Conservation (phyloP, 495 filamentous ascomycete species). For the Penicillium manginii region DNA sequence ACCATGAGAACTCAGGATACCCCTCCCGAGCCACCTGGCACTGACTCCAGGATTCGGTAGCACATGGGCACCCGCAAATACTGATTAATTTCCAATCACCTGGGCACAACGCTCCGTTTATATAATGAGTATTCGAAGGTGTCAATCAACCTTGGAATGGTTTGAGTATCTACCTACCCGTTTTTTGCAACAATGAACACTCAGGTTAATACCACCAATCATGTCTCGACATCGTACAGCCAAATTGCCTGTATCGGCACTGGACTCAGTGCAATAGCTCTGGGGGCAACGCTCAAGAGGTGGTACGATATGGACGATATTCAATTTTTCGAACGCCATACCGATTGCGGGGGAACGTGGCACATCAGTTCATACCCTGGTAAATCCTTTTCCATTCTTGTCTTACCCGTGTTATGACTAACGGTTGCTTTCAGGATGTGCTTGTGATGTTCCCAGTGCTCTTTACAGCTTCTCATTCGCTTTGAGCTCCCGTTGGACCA, state of each 20-base stretch:
- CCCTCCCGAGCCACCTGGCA: too few species aligned
- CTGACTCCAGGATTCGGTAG: too few species aligned
- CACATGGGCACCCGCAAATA: too few species aligned
- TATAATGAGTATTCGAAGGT: too few species aligned
- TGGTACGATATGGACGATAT: conserved; percentile 36
- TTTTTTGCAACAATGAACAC: too few species aligned
- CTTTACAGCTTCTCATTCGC: conserved; percentile 52
- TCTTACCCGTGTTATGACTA: background rate
- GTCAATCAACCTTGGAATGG: too few species aligned
- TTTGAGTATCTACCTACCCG: too few species aligned
- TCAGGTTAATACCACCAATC: too few species aligned
- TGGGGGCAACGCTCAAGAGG: conserved; percentile 34
- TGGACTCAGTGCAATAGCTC: conserved; percentile 27
- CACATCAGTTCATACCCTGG: conserved; percentile 35
- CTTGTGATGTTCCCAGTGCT: background rate
- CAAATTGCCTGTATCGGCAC: conserved; percentile 30
- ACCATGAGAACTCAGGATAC: too few species aligned
- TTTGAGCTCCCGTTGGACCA: conserved; percentile 48
- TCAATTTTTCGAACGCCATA: conserved; percentile 33
- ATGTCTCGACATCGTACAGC: background rate
- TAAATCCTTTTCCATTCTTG: conserved; percentile 17
- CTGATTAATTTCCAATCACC: too few species aligned
- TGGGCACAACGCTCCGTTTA: too few species aligned
- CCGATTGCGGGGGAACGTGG: conserved; percentile 33
- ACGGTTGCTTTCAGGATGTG: background rate